These are phyloP conservation scores for Hanseniaspora mollemarum DNA, from an alignment of 805 yeast species.

Conservation along the genomic window DNA sequence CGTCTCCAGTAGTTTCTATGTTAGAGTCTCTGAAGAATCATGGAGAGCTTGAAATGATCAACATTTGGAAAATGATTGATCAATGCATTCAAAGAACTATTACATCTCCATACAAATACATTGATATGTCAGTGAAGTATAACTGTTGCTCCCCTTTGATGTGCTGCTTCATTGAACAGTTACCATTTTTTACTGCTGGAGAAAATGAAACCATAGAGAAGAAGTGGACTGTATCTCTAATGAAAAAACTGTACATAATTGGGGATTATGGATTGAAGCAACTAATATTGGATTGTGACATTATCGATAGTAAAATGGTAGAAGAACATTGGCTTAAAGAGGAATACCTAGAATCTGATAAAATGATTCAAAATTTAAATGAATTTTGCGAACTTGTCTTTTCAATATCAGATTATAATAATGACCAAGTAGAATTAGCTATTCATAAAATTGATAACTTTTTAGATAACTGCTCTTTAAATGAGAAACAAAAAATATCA, in stretches of 20 bases:
- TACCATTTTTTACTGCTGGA: slow-evolving; percentile 39
- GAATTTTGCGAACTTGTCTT: not conserved
- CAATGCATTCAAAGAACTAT: slow-evolving; percentile 63
- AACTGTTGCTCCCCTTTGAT: slow-evolving; percentile 43
- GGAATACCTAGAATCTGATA: not conserved
- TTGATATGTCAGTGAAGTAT: slow-evolving; percentile 42
- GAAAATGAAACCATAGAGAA: slow-evolving; percentile 23
- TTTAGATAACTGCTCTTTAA: not conserved
- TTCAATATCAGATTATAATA: not conserved
- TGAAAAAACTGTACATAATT: slow-evolving; percentile 38
- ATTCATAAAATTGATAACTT: not conserved
- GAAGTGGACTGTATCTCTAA: slow-evolving; percentile 42
- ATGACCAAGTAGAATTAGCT: not conserved
- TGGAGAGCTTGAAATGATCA: slow-evolving; percentile 18
- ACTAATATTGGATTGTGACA: not conserved
- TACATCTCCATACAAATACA: slow-evolving; percentile 71
- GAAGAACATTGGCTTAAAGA: not conserved
- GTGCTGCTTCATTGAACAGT: slow-evolving; percentile 56
- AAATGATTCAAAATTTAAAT: not conserved
- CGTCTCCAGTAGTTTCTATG: slow-evolving; percentile 47
- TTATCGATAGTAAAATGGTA: not conserved
- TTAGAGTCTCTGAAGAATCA: slow-evolving; percentile 37
- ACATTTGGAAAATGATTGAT: slow-evolving; percentile 57
- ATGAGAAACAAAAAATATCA: not conserved
- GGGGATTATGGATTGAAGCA: slow-evolving; percentile 43